A percentile compares a stretch with the other conserved stretches of the same genome.
These are phyloP conservation scores for Eucalyptus camaldulensis DNA, from an alignment of 345 rosid genomes.

Conservation along the genomic window DNA sequence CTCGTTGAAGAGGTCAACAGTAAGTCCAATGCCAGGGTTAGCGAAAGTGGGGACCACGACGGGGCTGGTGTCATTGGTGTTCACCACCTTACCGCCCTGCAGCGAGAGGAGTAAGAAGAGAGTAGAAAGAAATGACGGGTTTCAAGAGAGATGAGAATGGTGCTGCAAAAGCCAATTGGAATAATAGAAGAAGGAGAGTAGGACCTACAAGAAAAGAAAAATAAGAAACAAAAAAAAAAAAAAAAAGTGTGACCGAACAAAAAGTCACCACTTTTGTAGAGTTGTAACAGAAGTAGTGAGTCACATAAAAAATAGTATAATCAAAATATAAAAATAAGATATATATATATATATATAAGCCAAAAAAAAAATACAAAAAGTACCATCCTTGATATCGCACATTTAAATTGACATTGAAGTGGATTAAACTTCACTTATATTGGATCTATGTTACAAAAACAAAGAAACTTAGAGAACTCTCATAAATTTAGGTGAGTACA, in stretches of 20 bases:
- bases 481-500: too few relatives aligned
- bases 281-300: accelerated
- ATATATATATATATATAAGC: too few relatives aligned
- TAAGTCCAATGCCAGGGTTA: neutral
- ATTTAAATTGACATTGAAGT: neutral
- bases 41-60: neutral
- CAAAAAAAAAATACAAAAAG: accelerated
- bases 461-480: neutral
- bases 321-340: neutral
- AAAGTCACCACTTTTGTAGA: neutral
- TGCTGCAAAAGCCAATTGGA: neutral
- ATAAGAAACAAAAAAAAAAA: too few relatives aligned
- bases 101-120: neutral
- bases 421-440: neutral
- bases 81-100: neutral
- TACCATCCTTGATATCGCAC: accelerated
- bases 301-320: accelerated
- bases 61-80: neutral
- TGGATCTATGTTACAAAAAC: accelerated
- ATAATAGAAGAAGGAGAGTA: neutral
- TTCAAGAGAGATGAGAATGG: neutral
- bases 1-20: neutral
- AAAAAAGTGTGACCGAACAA: accelerated
- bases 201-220: neutral
- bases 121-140: neutral